phyloP scores from a whole-genome alignment of 2,329 filamentous ascomycete genomes.

The Diaporthe aspalathi region DNA sequence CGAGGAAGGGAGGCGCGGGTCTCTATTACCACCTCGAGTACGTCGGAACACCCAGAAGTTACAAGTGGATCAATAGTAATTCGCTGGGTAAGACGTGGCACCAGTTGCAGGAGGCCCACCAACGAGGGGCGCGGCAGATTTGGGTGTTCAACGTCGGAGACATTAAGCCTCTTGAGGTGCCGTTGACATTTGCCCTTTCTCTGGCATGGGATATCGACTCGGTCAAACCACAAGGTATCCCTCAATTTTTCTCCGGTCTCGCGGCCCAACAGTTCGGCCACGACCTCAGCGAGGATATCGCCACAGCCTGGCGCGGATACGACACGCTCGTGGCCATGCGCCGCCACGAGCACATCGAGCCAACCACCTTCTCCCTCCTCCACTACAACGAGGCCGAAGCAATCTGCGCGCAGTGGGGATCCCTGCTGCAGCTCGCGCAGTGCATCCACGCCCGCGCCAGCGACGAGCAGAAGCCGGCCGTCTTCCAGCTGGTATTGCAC shows the following conservation, averaged over 20 bases:
- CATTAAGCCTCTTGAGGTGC: slow-evolving; percentile 69
- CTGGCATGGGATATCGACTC: slow-evolving; percentile 65
- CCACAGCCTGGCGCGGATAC: slow-evolving; percentile 64
- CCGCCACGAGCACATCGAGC: slow-evolving; percentile 70
- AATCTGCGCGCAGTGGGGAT: slow-evolving; percentile 63
- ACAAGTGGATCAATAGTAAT: slow-evolving; percentile 73
- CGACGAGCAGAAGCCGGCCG: slow-evolving; percentile 59
- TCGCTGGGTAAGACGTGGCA: slow-evolving; percentile 51
- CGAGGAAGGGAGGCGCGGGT: slow-evolving; percentile 66
- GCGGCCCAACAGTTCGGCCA: slow-evolving; percentile 40
- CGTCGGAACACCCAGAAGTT: slow-evolving; percentile 69
- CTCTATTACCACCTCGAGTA: slow-evolving; percentile 72
- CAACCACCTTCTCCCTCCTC: slow-evolving; percentile 65
- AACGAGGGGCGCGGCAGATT: slow-evolving; percentile 66
- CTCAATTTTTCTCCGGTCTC: slow-evolving; percentile 59
- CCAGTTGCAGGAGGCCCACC: slow-evolving; percentile 62
- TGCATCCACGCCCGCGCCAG: slow-evolving; percentile 57
- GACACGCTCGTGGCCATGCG: slow-evolving; percentile 60
- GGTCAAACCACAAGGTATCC: slow-evolving; percentile 59
- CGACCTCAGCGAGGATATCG: slow-evolving; percentile 56
- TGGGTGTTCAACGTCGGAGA: slow-evolving; percentile 76
- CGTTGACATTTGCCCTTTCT: slow-evolving; percentile 67
- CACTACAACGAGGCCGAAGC: slow-evolving; percentile 71
- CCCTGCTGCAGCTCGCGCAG: slow-evolving; percentile 57
- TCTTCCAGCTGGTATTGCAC: slow-evolving; percentile 72